phyloP scores from a whole-genome alignment of 108 stramenopile genomes.

The Aurantiochytrium sp. region DNA sequence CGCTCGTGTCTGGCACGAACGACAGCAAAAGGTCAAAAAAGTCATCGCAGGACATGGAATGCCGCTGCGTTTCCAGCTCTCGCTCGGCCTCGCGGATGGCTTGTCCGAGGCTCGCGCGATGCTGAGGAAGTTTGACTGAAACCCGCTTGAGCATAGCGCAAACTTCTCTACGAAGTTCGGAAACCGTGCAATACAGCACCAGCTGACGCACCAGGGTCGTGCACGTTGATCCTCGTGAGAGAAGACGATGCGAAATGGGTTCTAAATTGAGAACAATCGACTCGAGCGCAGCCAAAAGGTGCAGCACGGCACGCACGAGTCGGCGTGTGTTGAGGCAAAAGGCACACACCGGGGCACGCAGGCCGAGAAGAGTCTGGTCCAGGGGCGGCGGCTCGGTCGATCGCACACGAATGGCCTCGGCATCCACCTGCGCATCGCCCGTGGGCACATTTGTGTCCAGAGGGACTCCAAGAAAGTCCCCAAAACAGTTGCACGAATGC shows the following conservation, averaged over 20 bases:
- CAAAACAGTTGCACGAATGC: not conserved
- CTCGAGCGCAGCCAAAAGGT: not conserved
- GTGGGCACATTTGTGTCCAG: not conserved
- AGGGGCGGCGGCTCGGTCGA: not conserved
- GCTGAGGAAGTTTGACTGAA: not conserved
- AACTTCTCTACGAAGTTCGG: not conserved
- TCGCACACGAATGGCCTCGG: not conserved
- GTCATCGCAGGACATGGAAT: not conserved
- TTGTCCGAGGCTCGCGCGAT: not conserved
- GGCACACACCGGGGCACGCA: constrained; percentile 1
- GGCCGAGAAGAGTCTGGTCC: not conserved
- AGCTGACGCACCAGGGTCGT: not conserved
- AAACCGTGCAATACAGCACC: not conserved
- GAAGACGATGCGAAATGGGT: not conserved
- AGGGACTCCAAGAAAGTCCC: not conserved
- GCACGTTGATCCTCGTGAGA: not conserved
- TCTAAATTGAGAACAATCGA: not conserved
- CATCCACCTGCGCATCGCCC: not conserved
- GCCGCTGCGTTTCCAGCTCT: not conserved
- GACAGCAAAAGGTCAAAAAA: not conserved
- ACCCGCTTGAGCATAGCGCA: not conserved
- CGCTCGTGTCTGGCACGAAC: not conserved
- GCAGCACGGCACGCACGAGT: not conserved
- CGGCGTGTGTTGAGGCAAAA: not conserved
- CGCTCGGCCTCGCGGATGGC: not conserved